A percentile compares a stretch with the other conserved stretches of the same genome.
phyloP scores from a whole-genome alignment of 192 early-diverging fungal genomes.

The Coemansia sp. region DNA sequence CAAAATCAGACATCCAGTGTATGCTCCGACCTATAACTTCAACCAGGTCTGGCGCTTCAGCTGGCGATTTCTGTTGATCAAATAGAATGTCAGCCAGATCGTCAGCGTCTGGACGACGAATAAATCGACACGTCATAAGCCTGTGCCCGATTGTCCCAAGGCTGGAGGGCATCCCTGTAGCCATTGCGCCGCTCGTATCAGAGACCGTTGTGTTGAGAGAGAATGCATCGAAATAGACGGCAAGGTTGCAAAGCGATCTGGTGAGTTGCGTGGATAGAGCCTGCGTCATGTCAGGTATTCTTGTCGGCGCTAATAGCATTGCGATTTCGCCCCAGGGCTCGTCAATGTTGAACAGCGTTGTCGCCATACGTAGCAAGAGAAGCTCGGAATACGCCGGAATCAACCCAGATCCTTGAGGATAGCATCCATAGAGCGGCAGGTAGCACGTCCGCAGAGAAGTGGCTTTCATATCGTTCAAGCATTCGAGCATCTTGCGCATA shows the following conservation, averaged over 20 bases:
- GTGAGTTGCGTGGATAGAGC: constrained; percentile 12
- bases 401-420: constrained; percentile 15
- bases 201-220: constrained; percentile 34
- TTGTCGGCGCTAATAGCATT: constrained; percentile 18
- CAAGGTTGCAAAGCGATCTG: constrained; percentile 18
- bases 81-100: constrained; percentile 13
- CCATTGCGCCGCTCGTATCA: background rate
- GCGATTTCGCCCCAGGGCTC: constrained; percentile 28
- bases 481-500: constrained; percentile 38
- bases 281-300: constrained; percentile 17
- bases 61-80: background rate
- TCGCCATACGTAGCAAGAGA: constrained; percentile 37
- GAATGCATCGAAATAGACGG: constrained; percentile 31
- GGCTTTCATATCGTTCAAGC: constrained; percentile 39
- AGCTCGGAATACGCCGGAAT: constrained; percentile 26
- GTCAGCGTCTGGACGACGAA: constrained; percentile 14
- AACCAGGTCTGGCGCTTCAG: background rate
- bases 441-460: constrained; percentile 25
- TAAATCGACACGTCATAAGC: constrained; percentile 26
- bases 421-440: constrained; percentile 31
- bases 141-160: constrained; percentile 12
- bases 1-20: constrained; percentile 40
- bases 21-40: constrained; percentile 9
- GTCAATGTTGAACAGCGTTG: constrained; percentile 37
- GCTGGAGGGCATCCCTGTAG: background rate